Conservation (phyloP, 805 yeast species). For the Wickerhamomyces kurtzmanii region DNA sequence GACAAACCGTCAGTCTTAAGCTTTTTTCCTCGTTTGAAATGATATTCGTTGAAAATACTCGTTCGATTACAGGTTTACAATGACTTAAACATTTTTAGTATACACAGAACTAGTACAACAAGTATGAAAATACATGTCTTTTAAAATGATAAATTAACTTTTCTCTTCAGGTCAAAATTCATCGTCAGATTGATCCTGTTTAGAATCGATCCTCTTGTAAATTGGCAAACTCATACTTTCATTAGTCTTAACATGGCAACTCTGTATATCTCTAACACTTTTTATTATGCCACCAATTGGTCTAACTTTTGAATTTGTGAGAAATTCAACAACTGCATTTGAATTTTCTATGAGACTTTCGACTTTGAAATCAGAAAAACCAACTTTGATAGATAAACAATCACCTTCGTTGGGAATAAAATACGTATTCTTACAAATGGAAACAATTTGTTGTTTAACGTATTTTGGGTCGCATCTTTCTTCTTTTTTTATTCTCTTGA, state of each 20-base stretch:
- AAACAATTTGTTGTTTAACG: constrained; percentile 52
- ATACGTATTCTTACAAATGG: constrained; percentile 53
- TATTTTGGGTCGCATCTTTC: constrained; percentile 58
- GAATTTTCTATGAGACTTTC: constrained; percentile 40
- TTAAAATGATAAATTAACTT: too few species aligned
- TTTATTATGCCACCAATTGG: constrained; percentile 54
- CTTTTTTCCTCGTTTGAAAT: too few species aligned
- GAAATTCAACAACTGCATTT: constrained; percentile 36
- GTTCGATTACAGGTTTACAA: constrained; percentile 1
- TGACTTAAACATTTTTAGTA: constrained; percentile 2
- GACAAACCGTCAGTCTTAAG: too few species aligned
- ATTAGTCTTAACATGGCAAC: constrained; percentile 52
- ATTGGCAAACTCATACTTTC: constrained; percentile 63
- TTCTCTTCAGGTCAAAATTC: too few species aligned
- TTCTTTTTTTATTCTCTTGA: constrained; percentile 32
- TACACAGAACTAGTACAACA: neutral
- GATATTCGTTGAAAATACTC: too few species aligned
- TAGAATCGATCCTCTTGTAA: constrained; percentile 15
- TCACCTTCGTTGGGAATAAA: constrained; percentile 56
- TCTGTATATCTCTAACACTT: constrained; percentile 33
- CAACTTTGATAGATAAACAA: constrained; percentile 50
- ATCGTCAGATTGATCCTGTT: too few species aligned
- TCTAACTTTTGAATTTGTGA: constrained; percentile 30
- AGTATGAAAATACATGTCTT: neutral
- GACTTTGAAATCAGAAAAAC: constrained; percentile 36